Evolutionary conservation across 2,329 filamentous ascomycete species (phyloP), one percentile per base, ranked within the genome.

Genomic region (Cladosporium sp.): DNA sequence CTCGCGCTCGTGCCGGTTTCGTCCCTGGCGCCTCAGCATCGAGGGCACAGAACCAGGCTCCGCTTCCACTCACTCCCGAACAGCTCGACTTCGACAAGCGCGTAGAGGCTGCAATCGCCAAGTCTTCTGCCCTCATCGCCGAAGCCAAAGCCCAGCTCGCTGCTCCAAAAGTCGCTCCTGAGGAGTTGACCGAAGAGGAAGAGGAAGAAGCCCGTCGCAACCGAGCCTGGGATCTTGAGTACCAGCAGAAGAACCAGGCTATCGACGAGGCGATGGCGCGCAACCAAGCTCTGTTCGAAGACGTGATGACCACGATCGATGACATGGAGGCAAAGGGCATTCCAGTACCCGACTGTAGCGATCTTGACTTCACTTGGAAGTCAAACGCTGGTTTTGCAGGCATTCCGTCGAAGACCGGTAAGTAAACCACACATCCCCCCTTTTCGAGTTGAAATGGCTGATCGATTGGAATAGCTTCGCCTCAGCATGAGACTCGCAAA

Each of bases 71-170:
- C 8, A 55, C 52, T 1, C 28, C 52, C 52, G 52, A 21, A n/a
- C 52, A 55, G 32, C 52, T 32, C 28, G 52, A 68, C 51, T 65
- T 68, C 52, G 51, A 64, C 10, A 44, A 70, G 14, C 60, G 70
- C 26, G 41, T 68, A 1, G 69, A 71, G 47, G 38, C 60, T 11
- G 69, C 66, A 7, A 68, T 68, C 54, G 65, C 64, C n/a, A 66
- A 57, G 30, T 67, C 65, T 11, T 54, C 55, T 7, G 49, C 60
- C 26, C 55, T 67, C 14, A 64, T 67, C 30, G 14, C 41, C 28
- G 63, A 68, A 54, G 66, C 65, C 6, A 64, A 66, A 12, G 65
- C 58, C 7, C 67, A 68, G 41, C 63, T 71, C 18, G 55, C 59
- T 5, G 58, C 54, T 12, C 66, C 66, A 3, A 34, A 38, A 8